Percentiles rank a stretch among this genome's conserved stretches.
These are phyloP conservation scores for Pseudozyma hubeiensis DNA, from an alignment of 1,284 basidiomycete genomes.

Conservation along the genomic window DNA sequence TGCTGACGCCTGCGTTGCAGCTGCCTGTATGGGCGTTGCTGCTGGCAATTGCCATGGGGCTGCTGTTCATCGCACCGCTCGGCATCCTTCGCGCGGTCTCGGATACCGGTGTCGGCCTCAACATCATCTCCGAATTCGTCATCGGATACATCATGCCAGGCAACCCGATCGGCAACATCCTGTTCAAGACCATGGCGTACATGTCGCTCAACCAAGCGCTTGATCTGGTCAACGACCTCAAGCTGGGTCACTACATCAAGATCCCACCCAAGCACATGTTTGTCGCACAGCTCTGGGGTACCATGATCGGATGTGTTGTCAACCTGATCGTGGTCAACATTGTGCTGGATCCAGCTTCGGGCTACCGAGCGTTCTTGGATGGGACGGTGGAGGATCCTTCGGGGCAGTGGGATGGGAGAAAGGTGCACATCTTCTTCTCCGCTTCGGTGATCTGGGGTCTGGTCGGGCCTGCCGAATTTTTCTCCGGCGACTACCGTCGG, in stretches of 20 bases:
- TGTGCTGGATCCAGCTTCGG: conserved; percentile 62
- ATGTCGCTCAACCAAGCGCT: conserved; percentile 69
- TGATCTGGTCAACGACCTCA: conserved; percentile 71
- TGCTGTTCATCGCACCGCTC: conserved; percentile 69
- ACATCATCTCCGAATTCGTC: conserved; percentile 71
- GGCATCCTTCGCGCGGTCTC: conserved; percentile 72
- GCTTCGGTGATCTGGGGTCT: conserved; percentile 72
- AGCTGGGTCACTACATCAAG: conserved; percentile 69
- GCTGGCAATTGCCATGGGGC: conserved; percentile 70
- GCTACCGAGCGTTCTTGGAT: conserved; percentile 68
- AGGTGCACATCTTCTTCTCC: conserved; percentile 67
- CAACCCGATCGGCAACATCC: conserved; percentile 70
- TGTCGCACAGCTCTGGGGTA: conserved; percentile 71
- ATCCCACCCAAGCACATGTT: conserved; percentile 72
- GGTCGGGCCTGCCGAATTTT: conserved; percentile 71
- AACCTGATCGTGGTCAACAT: conserved; percentile 70
- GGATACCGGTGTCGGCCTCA: conserved; percentile 70
- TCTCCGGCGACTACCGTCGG: conserved; percentile 70
- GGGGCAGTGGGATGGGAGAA: conserved; percentile 69
- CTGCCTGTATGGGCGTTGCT: conserved; percentile 71
- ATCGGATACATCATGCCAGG: conserved; percentile 72
- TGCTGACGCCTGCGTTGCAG: conserved; percentile 70
- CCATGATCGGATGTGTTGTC: conserved; percentile 71
- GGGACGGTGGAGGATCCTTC: conserved; percentile 71
- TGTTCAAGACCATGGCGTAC: conserved; percentile 70